phyloP scores from a whole-genome alignment of 768 basidiomycete species.

The Tulasnella sp. region DNA sequence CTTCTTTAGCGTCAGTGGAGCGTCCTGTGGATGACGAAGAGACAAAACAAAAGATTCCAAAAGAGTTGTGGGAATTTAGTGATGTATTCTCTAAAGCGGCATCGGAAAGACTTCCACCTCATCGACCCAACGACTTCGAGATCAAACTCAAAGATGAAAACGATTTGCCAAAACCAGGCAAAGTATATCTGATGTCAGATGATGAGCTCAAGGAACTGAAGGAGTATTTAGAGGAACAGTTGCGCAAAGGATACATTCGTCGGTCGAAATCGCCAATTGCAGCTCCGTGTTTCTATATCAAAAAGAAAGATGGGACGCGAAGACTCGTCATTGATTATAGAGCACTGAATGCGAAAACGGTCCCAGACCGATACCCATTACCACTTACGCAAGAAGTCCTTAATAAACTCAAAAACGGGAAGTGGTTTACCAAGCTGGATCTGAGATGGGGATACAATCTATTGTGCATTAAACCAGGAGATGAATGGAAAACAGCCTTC shows the following conservation, averaged over 20 bases:
- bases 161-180: conserved; percentile 22
- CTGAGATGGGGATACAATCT: conserved; percentile 21
- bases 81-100: conserved; percentile 24
- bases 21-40: neutral
- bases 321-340: conserved; percentile 19
- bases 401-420: conserved; percentile 13
- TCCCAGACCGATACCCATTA: conserved; percentile 16
- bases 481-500: conserved; percentile 24
- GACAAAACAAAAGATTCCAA: conserved; percentile 19
- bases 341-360: conserved; percentile 16
- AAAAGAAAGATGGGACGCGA: conserved; percentile 15
- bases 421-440: conserved; percentile 19
- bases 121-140: conserved; percentile 27
- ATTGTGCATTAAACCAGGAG: conserved; percentile 19
- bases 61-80: conserved; percentile 24
- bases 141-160: conserved; percentile 27
- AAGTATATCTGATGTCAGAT: conserved; percentile 28
- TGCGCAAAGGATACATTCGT: conserved; percentile 29
- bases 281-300: conserved; percentile 14
- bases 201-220: conserved; percentile 26
- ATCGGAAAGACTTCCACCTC: conserved; percentile 27
- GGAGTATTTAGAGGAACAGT: conserved; percentile 29
- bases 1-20: neutral
- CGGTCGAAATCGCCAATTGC: conserved; percentile 21
- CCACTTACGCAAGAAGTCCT: conserved; percentile 16